Base-by-base conservation (phyloP, 2,329 filamentous ascomycete species). In the Geoglossum cookeanum region DNA sequence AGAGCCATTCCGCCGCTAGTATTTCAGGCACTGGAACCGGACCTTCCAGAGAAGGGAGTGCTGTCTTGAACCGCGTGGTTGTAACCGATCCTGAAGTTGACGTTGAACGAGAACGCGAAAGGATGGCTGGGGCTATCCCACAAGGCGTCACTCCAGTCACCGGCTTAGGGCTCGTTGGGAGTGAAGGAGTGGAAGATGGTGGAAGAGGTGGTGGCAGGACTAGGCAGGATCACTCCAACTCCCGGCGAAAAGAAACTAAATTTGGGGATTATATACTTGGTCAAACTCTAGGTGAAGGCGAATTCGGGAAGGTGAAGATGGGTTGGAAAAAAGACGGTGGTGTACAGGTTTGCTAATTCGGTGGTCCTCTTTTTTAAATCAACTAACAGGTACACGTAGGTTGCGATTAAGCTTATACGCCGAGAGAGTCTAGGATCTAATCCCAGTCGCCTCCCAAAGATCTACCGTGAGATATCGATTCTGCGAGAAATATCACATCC, bases 291-390 rank as follows among this genome's bases (percentile, higher is more conserved):
- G 92, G 92, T 55, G 92, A 98, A 73, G 92, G 92, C 60, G 92
- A 98, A 70, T 98, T 98, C 68, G 92, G 92, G 62, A 98, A 98
- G 69, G 92, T 98, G 65, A 97, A 96, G 71, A 81, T 97, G 66
- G 92, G 92, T 30, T 98, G 92, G 92, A 97, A 96, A 70, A 86
- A 88, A 68, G 90, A 94, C 70, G 90, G 89, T 59, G 90, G 84
- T 62, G 85, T 94, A 55, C 84, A 91, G 74, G 81, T 84, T 22
- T 35, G 54, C 17, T 42, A 30, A 4, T 15, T 11, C 29, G 32
- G 15, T 1, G 27, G 7, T 35, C n/a, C 15, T 49, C 11, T 6
- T 35, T 49, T 7, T 6, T 33, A 15, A 32, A 30, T 42, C 27
- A 11, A 29, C 57, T 59, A 42, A 60, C 55, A 37, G 11, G 32